A percentile compares a stretch with the other conserved stretches of the same genome.
phyloP scores from a whole-genome alignment of 495 filamentous ascomycete species.

The Letharia columbiana region DNA sequence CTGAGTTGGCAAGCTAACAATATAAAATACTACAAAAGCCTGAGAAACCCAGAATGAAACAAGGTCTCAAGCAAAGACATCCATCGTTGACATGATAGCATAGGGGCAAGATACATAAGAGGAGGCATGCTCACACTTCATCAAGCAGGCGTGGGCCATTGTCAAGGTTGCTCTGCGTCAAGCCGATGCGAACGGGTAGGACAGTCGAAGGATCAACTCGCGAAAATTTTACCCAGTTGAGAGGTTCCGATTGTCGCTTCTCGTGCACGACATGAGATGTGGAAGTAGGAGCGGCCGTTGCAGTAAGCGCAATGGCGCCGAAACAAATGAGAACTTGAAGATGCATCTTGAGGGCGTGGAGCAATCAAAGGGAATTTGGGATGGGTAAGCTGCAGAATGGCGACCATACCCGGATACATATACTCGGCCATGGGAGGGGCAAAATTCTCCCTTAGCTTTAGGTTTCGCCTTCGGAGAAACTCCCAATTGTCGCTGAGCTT shows the following conservation, averaged over 20 bases:
- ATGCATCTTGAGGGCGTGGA: constrained; percentile 2
- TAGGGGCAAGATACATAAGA: not conserved
- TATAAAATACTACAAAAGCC: no score
- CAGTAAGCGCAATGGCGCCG: constrained; percentile 28
- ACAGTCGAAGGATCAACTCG: constrained; percentile 30
- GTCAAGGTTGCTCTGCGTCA: constrained; percentile 47
- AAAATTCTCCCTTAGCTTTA: not conserved
- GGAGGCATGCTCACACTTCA: constrained; percentile 30
- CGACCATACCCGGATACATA: not conserved
- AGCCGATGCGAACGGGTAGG: constrained; percentile 47
- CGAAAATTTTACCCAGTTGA: constrained; percentile 31
- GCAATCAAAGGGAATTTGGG: not conserved
- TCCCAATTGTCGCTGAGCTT: not conserved
- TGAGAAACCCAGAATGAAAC: not conserved
- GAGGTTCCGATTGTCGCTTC: constrained; percentile 32
- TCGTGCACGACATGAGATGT: constrained; percentile 38
- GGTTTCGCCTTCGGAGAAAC: not conserved
- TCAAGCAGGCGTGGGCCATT: constrained; percentile 44
- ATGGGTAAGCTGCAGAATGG: not conserved
- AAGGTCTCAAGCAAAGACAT: not conserved
- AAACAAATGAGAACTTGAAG: constrained; percentile 23
- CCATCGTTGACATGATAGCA: not conserved
- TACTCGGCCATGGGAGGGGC: not conserved
- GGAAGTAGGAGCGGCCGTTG: constrained; percentile 25
- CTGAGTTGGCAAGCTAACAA: no score